A percentile compares a stretch with the other conserved stretches of the same genome.
Conservation (phyloP, 306 rosid genomes). For the Phaseolus lunatus region DNA sequence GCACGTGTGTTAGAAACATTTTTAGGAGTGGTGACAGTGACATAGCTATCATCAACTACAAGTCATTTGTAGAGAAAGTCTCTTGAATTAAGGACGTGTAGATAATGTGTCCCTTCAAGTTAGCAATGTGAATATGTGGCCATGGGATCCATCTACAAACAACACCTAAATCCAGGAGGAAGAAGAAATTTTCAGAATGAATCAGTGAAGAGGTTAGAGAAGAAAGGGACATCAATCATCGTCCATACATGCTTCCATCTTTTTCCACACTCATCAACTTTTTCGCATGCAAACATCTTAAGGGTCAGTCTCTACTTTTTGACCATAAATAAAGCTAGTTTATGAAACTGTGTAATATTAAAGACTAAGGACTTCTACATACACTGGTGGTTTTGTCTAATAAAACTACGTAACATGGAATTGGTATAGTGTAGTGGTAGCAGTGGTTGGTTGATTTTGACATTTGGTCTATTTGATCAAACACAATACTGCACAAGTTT, state of each 20-base stretch:
- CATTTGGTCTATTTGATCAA: slow-evolving; percentile 28
- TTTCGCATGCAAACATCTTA: slow-evolving; percentile 48
- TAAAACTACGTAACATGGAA: slow-evolving; percentile 24
- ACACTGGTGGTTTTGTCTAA: background rate
- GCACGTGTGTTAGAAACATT: slow-evolving; percentile 44
- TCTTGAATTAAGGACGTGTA: background rate
- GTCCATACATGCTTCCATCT: slow-evolving; percentile 36
- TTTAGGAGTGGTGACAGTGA: slow-evolving; percentile 32
- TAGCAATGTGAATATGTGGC: slow-evolving; percentile 15
- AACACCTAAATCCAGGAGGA: slow-evolving; percentile 48
- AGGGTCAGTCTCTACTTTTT: slow-evolving; percentile 43
- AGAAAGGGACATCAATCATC: slow-evolving; percentile 43
- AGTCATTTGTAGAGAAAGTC: background rate
- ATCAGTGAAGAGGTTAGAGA: slow-evolving; percentile 24
- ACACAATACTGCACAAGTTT: slow-evolving; percentile 16
- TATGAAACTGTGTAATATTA: background rate
- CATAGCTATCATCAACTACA: slow-evolving; percentile 34
- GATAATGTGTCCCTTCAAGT: slow-evolving; percentile 36
- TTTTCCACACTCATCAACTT: slow-evolving; percentile 33
- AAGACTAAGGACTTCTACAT: slow-evolving; percentile 4
- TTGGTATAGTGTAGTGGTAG: slow-evolving; percentile 16
- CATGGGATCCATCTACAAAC: slow-evolving; percentile 34
- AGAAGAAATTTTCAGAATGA: slow-evolving; percentile 40
- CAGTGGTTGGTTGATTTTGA: slow-evolving; percentile 36
- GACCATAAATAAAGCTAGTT: slow-evolving; percentile 15